Percentiles rank a stretch among this genome's conserved stretches.
Evolutionary conservation across 495 filamentous ascomycete species (phyloP).

Genomic region (Neurospora discreta): DNA sequence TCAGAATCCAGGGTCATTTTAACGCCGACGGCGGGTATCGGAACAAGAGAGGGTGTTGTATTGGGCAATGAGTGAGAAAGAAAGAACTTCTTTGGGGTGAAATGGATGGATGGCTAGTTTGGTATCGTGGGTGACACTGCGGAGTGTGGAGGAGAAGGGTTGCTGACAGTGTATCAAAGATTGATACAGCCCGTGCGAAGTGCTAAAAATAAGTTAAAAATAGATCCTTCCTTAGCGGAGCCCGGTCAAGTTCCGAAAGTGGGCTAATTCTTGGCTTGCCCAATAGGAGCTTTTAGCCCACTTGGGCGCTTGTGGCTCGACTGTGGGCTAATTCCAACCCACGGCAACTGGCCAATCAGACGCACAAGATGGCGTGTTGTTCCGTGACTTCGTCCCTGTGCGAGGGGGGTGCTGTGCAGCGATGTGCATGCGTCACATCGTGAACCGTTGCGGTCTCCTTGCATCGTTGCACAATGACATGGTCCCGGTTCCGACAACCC

Average conservation of each 20-base stretch:
- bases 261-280: constrained; percentile 18
- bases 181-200: background rate
- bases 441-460: background rate
- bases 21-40: background rate
- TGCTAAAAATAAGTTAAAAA: constrained; percentile 28
- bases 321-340: constrained; percentile 6
- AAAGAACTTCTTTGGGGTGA: background rate
- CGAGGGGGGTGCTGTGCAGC: background rate
- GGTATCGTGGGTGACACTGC: background rate
- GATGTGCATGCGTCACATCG: background rate
- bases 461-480: background rate
- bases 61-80: background rate
- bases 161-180: background rate
- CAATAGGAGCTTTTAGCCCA: constrained; percentile 17
- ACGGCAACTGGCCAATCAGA: constrained; percentile 8
- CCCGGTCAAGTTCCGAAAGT: constrained; percentile 11
- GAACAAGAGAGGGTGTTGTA: background rate
- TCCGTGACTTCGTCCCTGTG: background rate
- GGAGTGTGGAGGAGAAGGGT: background rate
- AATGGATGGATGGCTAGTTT: background rate
- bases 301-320: constrained; percentile 11
- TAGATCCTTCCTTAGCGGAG: constrained; percentile 10
- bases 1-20: background rate
- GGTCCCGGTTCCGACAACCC: background rate
- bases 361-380: background rate